These are phyloP conservation scores for Chalciporus piperatoides DNA, from an alignment of 1,284 basidiomycete species.

Conservation along the genomic window DNA sequence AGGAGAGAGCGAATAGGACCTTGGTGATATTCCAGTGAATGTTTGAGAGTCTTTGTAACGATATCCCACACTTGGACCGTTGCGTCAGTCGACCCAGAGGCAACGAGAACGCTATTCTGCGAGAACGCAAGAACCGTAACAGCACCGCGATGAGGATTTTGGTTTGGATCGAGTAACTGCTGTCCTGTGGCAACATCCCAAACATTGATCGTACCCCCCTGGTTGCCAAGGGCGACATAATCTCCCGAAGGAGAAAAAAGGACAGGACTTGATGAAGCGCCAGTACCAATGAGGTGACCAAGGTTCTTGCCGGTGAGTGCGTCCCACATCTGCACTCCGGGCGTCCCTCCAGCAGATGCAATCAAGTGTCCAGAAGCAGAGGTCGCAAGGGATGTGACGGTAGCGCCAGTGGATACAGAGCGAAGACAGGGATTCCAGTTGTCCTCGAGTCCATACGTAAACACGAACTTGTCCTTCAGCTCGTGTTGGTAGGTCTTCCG, in stretches of 20 bases:
- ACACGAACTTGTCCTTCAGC: constrained; percentile 12
- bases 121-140: constrained; percentile 17
- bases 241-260: constrained; percentile 23
- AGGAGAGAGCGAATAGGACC: constrained; percentile 12
- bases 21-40: constrained; percentile 10
- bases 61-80: constrained; percentile 18
- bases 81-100: constrained; percentile 16
- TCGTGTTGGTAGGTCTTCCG: constrained; percentile 16
- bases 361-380: constrained; percentile 18
- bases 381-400: constrained; percentile 17
- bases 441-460: constrained; percentile 15
- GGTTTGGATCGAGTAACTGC: constrained; percentile 1
- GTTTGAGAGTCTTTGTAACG: constrained; percentile 1
- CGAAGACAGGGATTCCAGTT: constrained; percentile 17
- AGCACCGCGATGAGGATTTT: constrained; percentile 3
- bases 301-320: constrained; percentile 16
- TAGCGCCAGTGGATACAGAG: constrained; percentile 11
- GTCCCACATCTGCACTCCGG: constrained; percentile 24
- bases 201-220: constrained; percentile 16
- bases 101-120: constrained; percentile 10
- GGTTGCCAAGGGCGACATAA: constrained; percentile 20
- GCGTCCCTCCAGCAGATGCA: constrained; percentile 17
- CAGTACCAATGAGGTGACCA: constrained; percentile 13
- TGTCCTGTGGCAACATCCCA: constrained; percentile 25
- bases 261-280: constrained; percentile 16